Evolutionary conservation across 1,139 yeast species (phyloP).

Genomic region (Sugiyamaella xylanicola): DNA sequence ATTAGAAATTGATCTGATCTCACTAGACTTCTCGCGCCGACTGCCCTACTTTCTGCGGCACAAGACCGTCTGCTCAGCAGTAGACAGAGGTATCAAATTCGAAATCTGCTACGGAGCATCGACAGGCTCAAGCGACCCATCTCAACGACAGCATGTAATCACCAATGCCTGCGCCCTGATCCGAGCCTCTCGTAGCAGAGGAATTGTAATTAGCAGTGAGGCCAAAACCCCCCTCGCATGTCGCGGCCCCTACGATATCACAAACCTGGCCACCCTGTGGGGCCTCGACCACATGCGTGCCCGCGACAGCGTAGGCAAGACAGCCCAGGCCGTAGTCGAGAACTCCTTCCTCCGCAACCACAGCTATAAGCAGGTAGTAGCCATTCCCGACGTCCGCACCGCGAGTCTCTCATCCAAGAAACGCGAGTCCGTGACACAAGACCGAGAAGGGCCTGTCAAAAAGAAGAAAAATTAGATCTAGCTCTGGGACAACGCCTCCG

Average conservation of each 20-base stretch:
- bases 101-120: constrained; percentile 67
- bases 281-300: constrained; percentile 71
- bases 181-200: constrained; percentile 81
- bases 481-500: background rate
- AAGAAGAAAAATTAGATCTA: background rate
- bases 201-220: constrained; percentile 78
- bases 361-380: constrained; percentile 50
- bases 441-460: constrained; percentile 7
- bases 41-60: constrained; percentile 80
- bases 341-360: constrained; percentile 72
- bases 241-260: constrained; percentile 68
- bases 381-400: constrained; percentile 11
- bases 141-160: constrained; percentile 58
- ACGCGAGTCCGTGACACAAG: constrained; percentile 5
- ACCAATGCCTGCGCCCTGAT: constrained; percentile 72
- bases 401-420: constrained; percentile 5
- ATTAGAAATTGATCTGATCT: constrained; percentile 76
- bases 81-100: constrained; percentile 77
- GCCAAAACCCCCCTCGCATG: constrained; percentile 60
- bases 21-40: constrained; percentile 66
- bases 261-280: constrained; percentile 64
- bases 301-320: constrained; percentile 58
- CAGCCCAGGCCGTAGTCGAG: constrained; percentile 63
- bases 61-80: constrained; percentile 80
- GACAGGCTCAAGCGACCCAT: constrained; percentile 34